Evolutionary conservation across 1,139 yeast genomes (phyloP).

Genomic region (Candida sp.): DNA sequence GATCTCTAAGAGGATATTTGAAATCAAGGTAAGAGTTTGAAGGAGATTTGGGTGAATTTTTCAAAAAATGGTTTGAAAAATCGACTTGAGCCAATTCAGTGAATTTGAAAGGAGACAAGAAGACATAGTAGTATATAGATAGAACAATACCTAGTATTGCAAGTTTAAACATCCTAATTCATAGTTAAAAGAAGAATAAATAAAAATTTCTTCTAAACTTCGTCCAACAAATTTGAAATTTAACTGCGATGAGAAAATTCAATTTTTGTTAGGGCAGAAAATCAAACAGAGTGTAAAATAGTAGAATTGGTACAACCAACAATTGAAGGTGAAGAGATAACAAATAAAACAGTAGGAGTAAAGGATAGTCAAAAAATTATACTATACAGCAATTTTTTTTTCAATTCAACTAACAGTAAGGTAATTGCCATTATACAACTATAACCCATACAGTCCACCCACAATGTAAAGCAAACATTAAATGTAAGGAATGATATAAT

Average conservation of each 20-base stretch:
- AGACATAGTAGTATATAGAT: not conserved
- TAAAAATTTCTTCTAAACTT: not conserved
- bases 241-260: not conserved
- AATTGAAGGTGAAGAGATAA: too few species aligned
- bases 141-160: not conserved
- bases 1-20: slow-evolving; percentile 23
- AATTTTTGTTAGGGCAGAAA: not conserved
- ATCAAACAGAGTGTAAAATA: too few species aligned
- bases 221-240: not conserved
- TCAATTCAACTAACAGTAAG: too few species aligned
- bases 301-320: too few species aligned
- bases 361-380: too few species aligned
- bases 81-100: not conserved
- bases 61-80: slow-evolving; percentile 1
- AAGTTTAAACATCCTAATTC: not conserved
- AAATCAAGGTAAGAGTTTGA: slow-evolving; percentile 40
- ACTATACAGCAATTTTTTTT: too few species aligned
- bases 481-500: too few species aligned
- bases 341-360: too few species aligned
- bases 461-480: too few species aligned
- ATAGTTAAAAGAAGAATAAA: not conserved
- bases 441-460: too few species aligned
- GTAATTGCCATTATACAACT: too few species aligned
- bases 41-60: slow-evolving; percentile 30
- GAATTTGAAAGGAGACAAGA: not conserved